These are phyloP conservation scores for Ciborinia camelliae DNA, from an alignment of 2,329 filamentous ascomycete species.

Conservation along the genomic window DNA sequence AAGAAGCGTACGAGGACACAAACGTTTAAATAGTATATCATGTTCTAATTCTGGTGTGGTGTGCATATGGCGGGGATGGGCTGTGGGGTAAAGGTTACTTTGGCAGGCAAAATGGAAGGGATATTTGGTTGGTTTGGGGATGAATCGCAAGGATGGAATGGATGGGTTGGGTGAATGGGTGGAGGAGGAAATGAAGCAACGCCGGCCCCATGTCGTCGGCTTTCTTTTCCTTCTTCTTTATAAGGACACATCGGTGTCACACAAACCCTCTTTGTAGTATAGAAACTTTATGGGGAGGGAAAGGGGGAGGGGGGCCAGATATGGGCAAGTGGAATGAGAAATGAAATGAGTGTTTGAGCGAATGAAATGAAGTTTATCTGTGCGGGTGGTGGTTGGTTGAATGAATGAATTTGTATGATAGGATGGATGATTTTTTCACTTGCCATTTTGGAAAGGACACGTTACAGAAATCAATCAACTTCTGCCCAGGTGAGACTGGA, in stretches of 20 bases:
- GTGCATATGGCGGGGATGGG: constrained; percentile 5
- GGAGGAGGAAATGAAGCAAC: not conserved
- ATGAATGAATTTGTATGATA: not conserved
- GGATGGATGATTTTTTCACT: too few species aligned
- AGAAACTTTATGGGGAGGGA: not conserved
- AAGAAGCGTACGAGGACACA: constrained; percentile 1
- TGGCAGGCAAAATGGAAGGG: not conserved
- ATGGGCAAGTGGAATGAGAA: not conserved
- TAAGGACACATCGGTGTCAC: not conserved
- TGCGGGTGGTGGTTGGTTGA: not conserved
- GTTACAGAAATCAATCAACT: not conserved
- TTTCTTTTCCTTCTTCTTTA: not conserved
- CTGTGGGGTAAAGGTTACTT: not conserved
- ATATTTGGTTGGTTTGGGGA: not conserved
- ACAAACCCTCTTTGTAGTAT: constrained; percentile 5
- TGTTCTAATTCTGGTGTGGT: constrained; percentile 1
- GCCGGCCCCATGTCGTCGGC: too few species aligned
- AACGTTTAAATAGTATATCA: constrained; percentile 14
- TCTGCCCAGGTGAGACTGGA: too few species aligned
- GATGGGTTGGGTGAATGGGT: not conserved
- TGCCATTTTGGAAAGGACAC: not conserved
- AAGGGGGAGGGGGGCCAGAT: not conserved
- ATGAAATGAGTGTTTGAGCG: too few species aligned
- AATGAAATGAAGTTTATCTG: too few species aligned
- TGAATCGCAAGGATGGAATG: not conserved